Base-by-base conservation (phyloP, 1,284 basidiomycete species). In the Sporisorium iseilematis-ciliati region DNA sequence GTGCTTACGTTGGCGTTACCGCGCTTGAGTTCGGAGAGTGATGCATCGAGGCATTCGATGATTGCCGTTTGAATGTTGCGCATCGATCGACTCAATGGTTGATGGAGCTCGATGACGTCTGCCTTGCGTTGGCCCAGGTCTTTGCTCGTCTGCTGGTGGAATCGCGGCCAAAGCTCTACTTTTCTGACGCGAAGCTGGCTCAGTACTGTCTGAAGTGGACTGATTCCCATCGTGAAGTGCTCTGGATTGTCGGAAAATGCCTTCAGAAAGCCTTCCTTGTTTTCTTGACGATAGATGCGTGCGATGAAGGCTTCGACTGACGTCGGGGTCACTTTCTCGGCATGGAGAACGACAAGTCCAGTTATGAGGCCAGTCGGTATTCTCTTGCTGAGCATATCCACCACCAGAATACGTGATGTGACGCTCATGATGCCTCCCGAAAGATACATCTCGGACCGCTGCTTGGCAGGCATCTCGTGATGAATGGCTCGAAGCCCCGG, bases 231-330 rank as follows among this genome's bases (percentile, higher is more conserved):
- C 0, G 92, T 94, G 71, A 99, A 97, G 66, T 92, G 90, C 84
- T 99, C 96, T 0, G 96, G 94, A 78, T 97, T 92, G 84, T 98
- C 96, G 0, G 94, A 94, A 83, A 99, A 98, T 0, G 95, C 97
- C 86, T 99, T 98, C 72, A 97, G 87, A 85, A 98, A 99, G 1
- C 95, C 96, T 6, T 88, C 89, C 51, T 80, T 66, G 60, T 82
- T 82, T 48, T 77, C 68, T 51, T 82, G 68, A 1, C 83, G 69
- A 57, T 75, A 84, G 26, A 84, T 71, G 4, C 83, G 73, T 4
- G 80, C 65, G 29, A 84, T 85, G 60, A 83, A 85, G 2, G 81
- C 77, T 56, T 83, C 83, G 5, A 77, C 68, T 23, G 79, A 84
- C 2, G 70, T 89, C 0, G 93, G 90, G 0, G 92, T 93, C 7